Conservation (phyloP, 129 eudicot genomes). For the Kitagawia praeruptora region DNA sequence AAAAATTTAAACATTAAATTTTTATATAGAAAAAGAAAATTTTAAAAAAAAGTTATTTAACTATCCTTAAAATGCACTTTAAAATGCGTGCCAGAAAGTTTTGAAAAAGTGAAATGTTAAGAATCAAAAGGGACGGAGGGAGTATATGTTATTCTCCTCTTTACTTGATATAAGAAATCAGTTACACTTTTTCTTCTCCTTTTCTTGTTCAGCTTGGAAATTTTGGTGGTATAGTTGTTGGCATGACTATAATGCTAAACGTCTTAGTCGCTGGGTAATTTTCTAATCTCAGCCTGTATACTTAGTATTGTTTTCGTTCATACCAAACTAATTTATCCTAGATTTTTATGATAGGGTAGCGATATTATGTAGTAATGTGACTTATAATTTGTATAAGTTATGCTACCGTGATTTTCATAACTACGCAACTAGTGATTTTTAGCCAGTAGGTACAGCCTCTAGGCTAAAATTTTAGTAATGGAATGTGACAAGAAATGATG, state of each 20-base stretch:
- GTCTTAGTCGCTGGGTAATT: slow-evolving; percentile 81
- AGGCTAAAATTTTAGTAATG: background rate
- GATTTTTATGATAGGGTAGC: background rate
- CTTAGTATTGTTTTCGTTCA: background rate
- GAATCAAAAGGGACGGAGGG: too few species aligned
- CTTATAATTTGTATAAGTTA: background rate
- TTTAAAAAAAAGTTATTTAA: too few species aligned
- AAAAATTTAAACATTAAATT: too few species aligned
- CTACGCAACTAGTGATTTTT: background rate
- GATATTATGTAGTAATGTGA: background rate
- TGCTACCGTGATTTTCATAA: background rate
- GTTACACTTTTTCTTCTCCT: background rate
- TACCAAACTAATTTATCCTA: background rate
- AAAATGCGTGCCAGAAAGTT: too few species aligned
- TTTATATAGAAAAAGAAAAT: too few species aligned
- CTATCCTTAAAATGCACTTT: too few species aligned
- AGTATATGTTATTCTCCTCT: background rate
- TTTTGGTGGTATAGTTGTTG: slow-evolving; percentile 64
- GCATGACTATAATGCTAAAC: slow-evolving; percentile 71
- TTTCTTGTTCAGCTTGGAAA: slow-evolving; percentile 35
- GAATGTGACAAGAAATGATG: background rate
- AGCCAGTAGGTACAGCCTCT: background rate
- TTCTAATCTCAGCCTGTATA: background rate
- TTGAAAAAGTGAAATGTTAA: too few species aligned
- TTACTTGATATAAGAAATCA: background rate